Evolutionary conservation across 208 protist genomes (phyloP).

Genomic region (Trypanosoma melophagium): DNA sequence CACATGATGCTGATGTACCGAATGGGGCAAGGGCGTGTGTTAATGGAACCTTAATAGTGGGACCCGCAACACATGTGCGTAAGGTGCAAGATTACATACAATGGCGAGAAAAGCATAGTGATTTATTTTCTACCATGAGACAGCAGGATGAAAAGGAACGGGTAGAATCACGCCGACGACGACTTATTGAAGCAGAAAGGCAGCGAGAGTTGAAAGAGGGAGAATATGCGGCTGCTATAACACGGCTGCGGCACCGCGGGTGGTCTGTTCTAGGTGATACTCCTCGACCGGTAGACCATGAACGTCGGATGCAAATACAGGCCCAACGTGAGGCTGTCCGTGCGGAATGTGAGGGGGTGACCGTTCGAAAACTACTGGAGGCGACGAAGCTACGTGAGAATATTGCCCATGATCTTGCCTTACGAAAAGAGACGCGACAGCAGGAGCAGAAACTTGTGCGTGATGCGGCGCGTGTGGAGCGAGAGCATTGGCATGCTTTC

Average conservation of each 20-base stretch:
- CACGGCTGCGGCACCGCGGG: conserved; percentile 5
- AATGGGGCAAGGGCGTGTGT: conserved; percentile 6
- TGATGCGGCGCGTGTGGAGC: neutral
- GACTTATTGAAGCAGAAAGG: neutral
- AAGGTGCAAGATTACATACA: conserved; percentile 37
- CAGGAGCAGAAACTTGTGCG: neutral
- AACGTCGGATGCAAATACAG: neutral
- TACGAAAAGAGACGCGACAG: conserved; percentile 27
- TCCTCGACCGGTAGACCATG: neutral
- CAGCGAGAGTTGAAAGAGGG: conserved; percentile 22
- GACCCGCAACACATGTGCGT: conserved; percentile 24
- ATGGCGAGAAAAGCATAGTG: conserved; percentile 57
- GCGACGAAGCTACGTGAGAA: conserved; percentile 31
- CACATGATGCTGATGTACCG: neutral
- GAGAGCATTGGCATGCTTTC: neutral
- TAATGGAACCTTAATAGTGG: conserved; percentile 10
- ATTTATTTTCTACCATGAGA: conserved; percentile 27
- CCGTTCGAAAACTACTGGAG: conserved; percentile 30
- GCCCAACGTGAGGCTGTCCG: conserved; percentile 31
- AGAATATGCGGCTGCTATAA: conserved; percentile 8
- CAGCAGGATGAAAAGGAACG: conserved; percentile 20
- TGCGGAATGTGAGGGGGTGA: conserved; percentile 19
- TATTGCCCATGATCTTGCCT: conserved; percentile 26
- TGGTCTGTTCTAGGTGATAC: conserved; percentile 9
- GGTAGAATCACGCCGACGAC: conserved; percentile 11